Evolutionary conservation across 805 yeast species (phyloP).

Genomic region (Kuraishia floccosa): DNA sequence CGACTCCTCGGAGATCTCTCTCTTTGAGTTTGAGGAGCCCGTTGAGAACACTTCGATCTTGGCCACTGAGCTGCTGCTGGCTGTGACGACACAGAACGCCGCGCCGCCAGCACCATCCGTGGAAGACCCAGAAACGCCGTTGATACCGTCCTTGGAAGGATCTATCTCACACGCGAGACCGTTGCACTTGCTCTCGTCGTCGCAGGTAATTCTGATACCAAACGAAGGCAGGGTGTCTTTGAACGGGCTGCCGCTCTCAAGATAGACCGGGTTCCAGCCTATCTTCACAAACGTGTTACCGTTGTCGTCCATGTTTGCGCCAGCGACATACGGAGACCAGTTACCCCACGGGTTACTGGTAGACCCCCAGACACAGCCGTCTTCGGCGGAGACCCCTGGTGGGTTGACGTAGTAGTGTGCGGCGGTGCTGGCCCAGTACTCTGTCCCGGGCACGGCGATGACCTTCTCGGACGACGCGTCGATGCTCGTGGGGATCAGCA

Average conservation of each 20-base stretch:
- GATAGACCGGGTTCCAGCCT: constrained; percentile 85
- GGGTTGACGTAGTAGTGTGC: constrained; percentile 80
- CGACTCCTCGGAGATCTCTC: too few relatives aligned
- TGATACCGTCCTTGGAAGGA: constrained; percentile 51
- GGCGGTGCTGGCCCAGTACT: constrained; percentile 79
- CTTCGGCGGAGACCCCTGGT: constrained; percentile 67
- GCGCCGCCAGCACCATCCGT: constrained; percentile 35
- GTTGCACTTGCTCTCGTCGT: constrained; percentile 52
- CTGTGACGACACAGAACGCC: constrained; percentile 79
- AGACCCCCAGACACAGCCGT: constrained; percentile 83
- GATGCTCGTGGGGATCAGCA: constrained; percentile 78
- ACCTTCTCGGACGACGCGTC: constrained; percentile 32
- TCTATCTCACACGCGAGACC: constrained; percentile 81
- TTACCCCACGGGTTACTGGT: constrained; percentile 62
- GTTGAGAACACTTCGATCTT: constrained; percentile 62
- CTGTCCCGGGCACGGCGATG: constrained; percentile 77
- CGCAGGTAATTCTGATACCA: constrained; percentile 69
- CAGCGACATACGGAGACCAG: constrained; percentile 93
- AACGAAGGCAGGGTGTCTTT: constrained; percentile 43
- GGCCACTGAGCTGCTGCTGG: constrained; percentile 49
- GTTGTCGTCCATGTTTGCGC: constrained; percentile 65
- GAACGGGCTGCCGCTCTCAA: constrained; percentile 48
- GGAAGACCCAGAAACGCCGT: constrained; percentile 38
- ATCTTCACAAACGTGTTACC: constrained; percentile 73
- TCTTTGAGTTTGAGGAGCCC: too few relatives aligned